Conservation (phyloP, 441 rosid genomes). For the Gossypium davidsonii region DNA sequence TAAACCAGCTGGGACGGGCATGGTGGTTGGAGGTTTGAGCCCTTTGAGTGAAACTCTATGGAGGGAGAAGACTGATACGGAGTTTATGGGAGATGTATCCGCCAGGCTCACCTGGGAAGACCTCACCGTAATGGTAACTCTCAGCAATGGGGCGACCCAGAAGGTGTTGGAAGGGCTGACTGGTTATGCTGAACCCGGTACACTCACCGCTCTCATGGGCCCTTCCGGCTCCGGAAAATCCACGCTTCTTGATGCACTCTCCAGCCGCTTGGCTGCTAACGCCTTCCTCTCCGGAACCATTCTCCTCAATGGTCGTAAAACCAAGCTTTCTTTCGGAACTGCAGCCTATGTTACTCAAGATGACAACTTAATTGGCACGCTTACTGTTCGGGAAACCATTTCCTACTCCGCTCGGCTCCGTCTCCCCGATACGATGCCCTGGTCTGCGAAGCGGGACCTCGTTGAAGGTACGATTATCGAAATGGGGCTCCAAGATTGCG, state of each 20-base stretch:
- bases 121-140: slow-evolving; percentile 77
- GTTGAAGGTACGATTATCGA: slow-evolving; percentile 82
- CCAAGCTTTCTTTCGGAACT: slow-evolving; percentile 94
- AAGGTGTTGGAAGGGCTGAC: slow-evolving; percentile 81
- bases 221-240: slow-evolving; percentile 97
- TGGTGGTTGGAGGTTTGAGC: slow-evolving; percentile 54
- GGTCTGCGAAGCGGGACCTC: slow-evolving; percentile 72
- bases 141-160: slow-evolving; percentile 69
- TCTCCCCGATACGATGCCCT: slow-evolving; percentile 76
- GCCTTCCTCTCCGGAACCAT: slow-evolving; percentile 90
- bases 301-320: slow-evolving; percentile 80
- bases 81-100: slow-evolving; percentile 65
- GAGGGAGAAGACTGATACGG: slow-evolving; percentile 59
- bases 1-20: slow-evolving; percentile 39
- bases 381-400: slow-evolving; percentile 92
- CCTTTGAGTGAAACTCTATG: slow-evolving; percentile 86
- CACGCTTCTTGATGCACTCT: slow-evolving; percentile 86
- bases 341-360: slow-evolving; percentile 98
- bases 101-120: slow-evolving; percentile 94
- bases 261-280: slow-evolving; percentile 85
- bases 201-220: slow-evolving; percentile 87
- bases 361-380: slow-evolving; percentile 87
- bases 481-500: slow-evolving; percentile 96
- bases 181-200: slow-evolving; percentile 89
- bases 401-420: slow-evolving; percentile 82